Conservation (phyloP, 805 yeast genomes). For the Kodamaea kaohsiungensis region DNA sequence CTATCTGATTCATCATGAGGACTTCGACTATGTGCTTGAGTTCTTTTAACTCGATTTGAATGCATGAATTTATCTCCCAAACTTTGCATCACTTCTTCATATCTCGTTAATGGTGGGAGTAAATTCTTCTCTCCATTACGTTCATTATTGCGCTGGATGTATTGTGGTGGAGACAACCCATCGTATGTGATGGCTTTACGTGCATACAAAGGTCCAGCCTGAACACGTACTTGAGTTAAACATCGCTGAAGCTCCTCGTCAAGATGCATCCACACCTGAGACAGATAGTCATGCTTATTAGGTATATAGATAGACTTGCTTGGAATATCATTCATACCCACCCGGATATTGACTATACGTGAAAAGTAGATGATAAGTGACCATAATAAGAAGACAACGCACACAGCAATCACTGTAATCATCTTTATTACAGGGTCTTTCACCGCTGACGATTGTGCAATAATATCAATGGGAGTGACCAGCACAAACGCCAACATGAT, state of each 20-base stretch:
- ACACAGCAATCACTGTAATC: constrained; percentile 73
- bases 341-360: constrained; percentile 58
- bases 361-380: constrained; percentile 54
- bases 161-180: constrained; percentile 43
- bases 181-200: constrained; percentile 34
- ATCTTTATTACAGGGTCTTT: constrained; percentile 70
- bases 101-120: constrained; percentile 33
- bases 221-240: constrained; percentile 25
- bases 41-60: constrained; percentile 1
- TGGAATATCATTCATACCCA: constrained; percentile 74
- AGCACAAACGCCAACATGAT: constrained; percentile 56
- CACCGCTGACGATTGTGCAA: constrained; percentile 54
- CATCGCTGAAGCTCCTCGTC: constrained; percentile 28
- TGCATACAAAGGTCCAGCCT: constrained; percentile 39
- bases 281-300: constrained; percentile 51
- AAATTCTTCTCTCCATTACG: constrained; percentile 22
- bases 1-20: constrained; percentile 18
- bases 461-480: constrained; percentile 79
- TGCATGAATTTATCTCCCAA: constrained; percentile 55
- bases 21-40: not conserved
- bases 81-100: constrained; percentile 60
- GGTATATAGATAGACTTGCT: constrained; percentile 64
- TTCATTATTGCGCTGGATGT: constrained; percentile 35
- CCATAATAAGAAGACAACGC: constrained; percentile 58
- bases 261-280: constrained; percentile 24